Evolutionary conservation across 495 filamentous ascomycete species (phyloP).

Genomic region (Articulospora tetracladia): DNA sequence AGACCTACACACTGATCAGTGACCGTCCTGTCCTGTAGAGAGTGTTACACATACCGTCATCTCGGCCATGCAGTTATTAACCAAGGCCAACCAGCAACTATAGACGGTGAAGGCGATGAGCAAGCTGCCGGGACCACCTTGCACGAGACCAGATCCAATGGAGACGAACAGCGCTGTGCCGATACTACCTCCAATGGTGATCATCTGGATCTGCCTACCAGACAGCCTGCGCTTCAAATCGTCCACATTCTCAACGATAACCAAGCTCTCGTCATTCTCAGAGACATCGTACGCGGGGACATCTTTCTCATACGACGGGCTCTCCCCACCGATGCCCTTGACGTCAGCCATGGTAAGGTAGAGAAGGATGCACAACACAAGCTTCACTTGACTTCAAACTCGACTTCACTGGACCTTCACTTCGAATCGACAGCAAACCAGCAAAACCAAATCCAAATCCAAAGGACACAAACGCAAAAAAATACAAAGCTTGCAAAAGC

Average conservation of each 20-base stretch:
- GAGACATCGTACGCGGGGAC: conserved; percentile 4
- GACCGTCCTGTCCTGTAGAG: no score
- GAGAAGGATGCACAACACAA: neutral
- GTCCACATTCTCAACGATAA: conserved; percentile 4
- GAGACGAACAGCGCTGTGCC: conserved; percentile 78
- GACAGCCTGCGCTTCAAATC: conserved; percentile 44
- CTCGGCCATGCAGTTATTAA: conserved; percentile 45
- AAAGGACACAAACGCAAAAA: no score
- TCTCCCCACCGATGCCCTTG: neutral
- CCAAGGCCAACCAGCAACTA: conserved; percentile 33
- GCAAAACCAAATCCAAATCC: no score
- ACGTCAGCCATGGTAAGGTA: neutral
- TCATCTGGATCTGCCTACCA: conserved; percentile 67
- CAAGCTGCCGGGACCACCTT: conserved; percentile 65
- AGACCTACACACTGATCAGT: neutral
- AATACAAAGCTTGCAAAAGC: no score
- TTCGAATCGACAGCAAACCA: no score
- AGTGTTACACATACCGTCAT: conserved; percentile 29
- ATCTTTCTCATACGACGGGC: conserved; percentile 5
- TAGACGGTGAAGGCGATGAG: conserved; percentile 66
- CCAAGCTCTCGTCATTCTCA: neutral
- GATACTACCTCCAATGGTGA: conserved; percentile 73
- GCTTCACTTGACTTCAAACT: no score
- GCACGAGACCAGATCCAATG: conserved; percentile 58
- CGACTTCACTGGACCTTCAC: no score